A percentile compares a stretch with the other conserved stretches of the same genome.
Conservation (phyloP, 345 rosid genomes). For the Lumnitzera racemosa region DNA sequence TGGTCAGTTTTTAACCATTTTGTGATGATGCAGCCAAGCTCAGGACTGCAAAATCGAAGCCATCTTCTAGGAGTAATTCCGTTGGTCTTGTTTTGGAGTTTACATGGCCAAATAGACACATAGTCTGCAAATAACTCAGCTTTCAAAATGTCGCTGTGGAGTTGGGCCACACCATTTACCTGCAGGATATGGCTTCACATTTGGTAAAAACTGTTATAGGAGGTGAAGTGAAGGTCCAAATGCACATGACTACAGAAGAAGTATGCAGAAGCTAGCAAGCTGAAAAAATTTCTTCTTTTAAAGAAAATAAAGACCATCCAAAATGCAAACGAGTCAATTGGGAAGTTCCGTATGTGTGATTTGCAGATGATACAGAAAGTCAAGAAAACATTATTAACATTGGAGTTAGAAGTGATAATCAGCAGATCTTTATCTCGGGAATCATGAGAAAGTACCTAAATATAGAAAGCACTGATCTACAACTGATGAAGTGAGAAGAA, state of each 20-base stretch:
- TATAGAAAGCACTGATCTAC: too few relatives aligned
- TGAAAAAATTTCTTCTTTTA: too few relatives aligned
- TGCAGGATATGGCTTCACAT: conserved; percentile 21
- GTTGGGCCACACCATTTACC: conserved; percentile 98
- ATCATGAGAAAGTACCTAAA: too few relatives aligned
- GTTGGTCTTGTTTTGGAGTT: conserved; percentile 93
- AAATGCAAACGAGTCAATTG: too few relatives aligned
- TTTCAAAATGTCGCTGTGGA: conserved; percentile 91
- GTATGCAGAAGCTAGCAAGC: not conserved
- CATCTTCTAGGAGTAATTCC: conserved; percentile 97
- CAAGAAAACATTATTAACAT: not conserved
- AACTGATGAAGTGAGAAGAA: not conserved
- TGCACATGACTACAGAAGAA: not conserved
- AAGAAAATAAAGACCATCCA: too few relatives aligned
- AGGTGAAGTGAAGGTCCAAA: not conserved
- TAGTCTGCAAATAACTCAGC: conserved; percentile 85
- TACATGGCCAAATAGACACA: conserved; percentile 85
- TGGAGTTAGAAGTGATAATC: not conserved
- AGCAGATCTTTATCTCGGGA: not conserved
- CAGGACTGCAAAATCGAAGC: conserved; percentile 95
- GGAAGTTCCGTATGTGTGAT: too few relatives aligned
- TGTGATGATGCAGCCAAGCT: conserved; percentile 85
- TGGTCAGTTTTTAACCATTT: conserved; percentile 84
- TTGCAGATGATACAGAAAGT: too few relatives aligned
- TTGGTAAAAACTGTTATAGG: conserved; percentile 4